phyloP scores from a whole-genome alignment of 1,284 basidiomycete genomes.

The Gymnopus androsaceus region DNA sequence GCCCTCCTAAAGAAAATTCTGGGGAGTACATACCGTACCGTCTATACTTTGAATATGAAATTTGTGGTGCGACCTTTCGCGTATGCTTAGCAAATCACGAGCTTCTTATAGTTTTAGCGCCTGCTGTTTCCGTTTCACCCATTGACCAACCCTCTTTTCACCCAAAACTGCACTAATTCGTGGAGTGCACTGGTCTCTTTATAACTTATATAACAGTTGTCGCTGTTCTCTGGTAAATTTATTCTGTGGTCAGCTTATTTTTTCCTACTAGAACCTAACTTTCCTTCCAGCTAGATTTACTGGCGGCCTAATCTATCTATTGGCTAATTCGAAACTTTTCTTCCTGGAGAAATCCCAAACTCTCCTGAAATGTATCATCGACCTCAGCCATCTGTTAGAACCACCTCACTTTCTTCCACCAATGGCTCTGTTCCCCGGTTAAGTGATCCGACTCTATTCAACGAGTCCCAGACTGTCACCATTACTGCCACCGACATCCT shows the following conservation, averaged over 20 bases:
- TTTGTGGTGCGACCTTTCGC: no score
- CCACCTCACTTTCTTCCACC: background rate
- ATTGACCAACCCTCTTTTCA: background rate
- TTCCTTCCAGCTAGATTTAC: slow-evolving; percentile 2
- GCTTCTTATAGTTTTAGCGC: background rate
- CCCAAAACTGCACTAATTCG: background rate
- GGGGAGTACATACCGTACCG: no score
- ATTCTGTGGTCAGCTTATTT: background rate
- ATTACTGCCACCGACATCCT: slow-evolving; percentile 1
- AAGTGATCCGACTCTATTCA: background rate
- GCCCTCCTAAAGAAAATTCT: no score
- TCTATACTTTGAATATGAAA: no score
- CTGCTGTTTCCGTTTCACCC: background rate
- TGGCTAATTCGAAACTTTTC: background rate
- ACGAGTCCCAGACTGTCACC: slow-evolving; percentile 3
- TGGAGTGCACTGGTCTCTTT: background rate
- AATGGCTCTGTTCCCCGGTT: slow-evolving; percentile 2
- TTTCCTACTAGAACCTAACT: background rate
- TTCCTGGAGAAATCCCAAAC: background rate
- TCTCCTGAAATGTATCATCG: slow-evolving; percentile 14
- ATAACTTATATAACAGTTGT: background rate
- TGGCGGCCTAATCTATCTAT: slow-evolving; percentile 4
- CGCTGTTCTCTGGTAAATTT: slow-evolving; percentile 1
- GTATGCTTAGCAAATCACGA: no score
- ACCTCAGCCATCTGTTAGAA: slow-evolving; percentile 4